Base-by-base conservation (phyloP, 176 grass and related monocot species). In the Luzula sylvatica region DNA sequence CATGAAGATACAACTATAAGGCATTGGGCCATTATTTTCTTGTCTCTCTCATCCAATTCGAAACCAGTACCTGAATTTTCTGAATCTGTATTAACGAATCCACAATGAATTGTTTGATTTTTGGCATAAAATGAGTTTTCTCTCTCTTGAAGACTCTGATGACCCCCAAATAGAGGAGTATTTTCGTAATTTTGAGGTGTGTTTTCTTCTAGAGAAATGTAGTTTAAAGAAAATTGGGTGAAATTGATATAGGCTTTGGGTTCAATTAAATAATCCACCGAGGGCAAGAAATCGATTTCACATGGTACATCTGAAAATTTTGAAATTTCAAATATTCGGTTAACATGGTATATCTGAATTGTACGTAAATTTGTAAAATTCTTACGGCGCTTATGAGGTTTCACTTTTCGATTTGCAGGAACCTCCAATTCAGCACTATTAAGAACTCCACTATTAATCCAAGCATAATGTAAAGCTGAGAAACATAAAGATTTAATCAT, bases 51-150 rank as follows among this genome's bases (percentile, higher is more conserved):
- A 82, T 83, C 45, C 73, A 88, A 67, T 61, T 95, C 70, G 70
- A 85, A 95, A 58, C 80, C 56, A 4, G 57, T 79, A 55, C 55
- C 67, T 66, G 61, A 56, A 27, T 75, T 72, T 65, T 52, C 70
- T n/a, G 65, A 52, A 68, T 65, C 55, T 3, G 52, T 73, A 53
- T 71, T 65, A 18, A 95, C 58, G 70, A 95, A 95, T 68, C 83
- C 80, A 54, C 83, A 95, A 70, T 95, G 83, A 46, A 88, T 63
- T 42, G 66, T 88, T 85, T 95, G 89, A 11, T 73, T 75, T 82
- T 61, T 66, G 19, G 83, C 83, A 53, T 73, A 55, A 32, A 66
- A 95, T 23, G 89, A 79, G 19, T 73, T 58, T 58, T 95, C 89
- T 85, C 83, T 73, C 61, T 82, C 63, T 50, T 76, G 46, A 53